These are phyloP conservation scores for Acorus gramineus DNA, from an alignment of 106 monocot genomes.

Conservation along the genomic window DNA sequence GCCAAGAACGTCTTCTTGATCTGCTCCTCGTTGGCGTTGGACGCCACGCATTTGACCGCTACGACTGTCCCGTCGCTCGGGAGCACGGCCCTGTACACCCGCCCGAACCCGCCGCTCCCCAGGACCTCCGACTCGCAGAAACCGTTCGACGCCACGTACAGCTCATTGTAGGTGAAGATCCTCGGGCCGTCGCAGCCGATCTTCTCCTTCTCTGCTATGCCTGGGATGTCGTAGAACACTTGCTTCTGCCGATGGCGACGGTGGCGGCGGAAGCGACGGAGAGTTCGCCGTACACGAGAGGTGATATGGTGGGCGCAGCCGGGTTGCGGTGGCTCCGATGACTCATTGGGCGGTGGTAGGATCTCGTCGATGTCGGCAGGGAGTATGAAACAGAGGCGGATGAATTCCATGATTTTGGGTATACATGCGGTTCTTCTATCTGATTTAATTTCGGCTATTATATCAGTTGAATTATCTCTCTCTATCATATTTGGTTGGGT, in stretches of 20 bases:
- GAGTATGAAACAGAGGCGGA: constrained; percentile 28
- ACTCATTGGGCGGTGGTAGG: neutral
- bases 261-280: constrained; percentile 15
- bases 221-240: constrained; percentile 52
- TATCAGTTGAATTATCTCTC: no score
- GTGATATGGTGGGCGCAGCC: neutral
- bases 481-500: no score
- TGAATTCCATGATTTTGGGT: constrained; percentile 18
- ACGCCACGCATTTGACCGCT: constrained; percentile 73
- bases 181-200: constrained; percentile 30
- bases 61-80: constrained; percentile 56
- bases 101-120: constrained; percentile 77
- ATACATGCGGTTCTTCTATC: no score
- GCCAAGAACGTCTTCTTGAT: constrained; percentile 75
- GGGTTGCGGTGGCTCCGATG: neutral
- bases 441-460: no score
- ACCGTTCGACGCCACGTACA: constrained; percentile 73
- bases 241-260: no score
- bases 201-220: constrained; percentile 12
- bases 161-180: constrained; percentile 81
- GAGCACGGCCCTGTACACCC: constrained; percentile 64
- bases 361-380: constrained; percentile 20
- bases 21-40: constrained; percentile 7
- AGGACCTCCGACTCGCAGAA: constrained; percentile 67
- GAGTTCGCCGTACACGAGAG: constrained; percentile 11